These are phyloP conservation scores for Sordariomycetes sp. DNA, from an alignment of 2,329 filamentous ascomycete genomes.

Conservation along the genomic window DNA sequence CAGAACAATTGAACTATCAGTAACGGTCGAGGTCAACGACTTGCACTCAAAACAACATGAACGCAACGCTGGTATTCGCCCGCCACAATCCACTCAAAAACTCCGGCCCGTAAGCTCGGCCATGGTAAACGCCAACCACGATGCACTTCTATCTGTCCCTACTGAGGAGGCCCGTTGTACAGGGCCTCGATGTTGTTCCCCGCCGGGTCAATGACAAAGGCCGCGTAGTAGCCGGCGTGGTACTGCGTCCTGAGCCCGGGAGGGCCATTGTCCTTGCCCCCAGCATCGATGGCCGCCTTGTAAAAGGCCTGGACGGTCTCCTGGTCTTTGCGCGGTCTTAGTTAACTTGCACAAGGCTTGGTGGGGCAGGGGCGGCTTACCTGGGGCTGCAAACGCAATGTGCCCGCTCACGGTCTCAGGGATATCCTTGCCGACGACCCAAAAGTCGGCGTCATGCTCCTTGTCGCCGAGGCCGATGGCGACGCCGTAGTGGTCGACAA, in stretches of 20 bases:
- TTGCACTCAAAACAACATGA: no score
- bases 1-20: no score
- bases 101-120: not conserved
- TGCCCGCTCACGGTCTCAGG: not conserved
- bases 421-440: not conserved
- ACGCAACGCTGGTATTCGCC: not conserved
- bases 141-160: not conserved
- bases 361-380: not conserved
- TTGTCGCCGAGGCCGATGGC: slow-evolving; percentile 9
- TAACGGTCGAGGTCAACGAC: no score
- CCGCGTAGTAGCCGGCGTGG: slow-evolving; percentile 34
- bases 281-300: slow-evolving; percentile 25
- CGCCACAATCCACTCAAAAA: not conserved
- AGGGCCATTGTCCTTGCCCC: slow-evolving; percentile 35
- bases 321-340: slow-evolving; percentile 17
- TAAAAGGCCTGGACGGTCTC: slow-evolving; percentile 33
- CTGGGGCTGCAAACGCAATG: not conserved
- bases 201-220: slow-evolving; percentile 36
- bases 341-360: not conserved
- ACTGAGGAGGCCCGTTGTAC: slow-evolving; percentile 8
- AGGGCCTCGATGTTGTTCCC: slow-evolving; percentile 43
- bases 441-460: not conserved
- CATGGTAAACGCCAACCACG: not conserved
- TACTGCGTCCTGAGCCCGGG: slow-evolving; percentile 34
- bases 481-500: slow-evolving; percentile 13